phyloP scores from a whole-genome alignment of 768 basidiomycete genomes.

The Hemileccinum rubropunctum region DNA sequence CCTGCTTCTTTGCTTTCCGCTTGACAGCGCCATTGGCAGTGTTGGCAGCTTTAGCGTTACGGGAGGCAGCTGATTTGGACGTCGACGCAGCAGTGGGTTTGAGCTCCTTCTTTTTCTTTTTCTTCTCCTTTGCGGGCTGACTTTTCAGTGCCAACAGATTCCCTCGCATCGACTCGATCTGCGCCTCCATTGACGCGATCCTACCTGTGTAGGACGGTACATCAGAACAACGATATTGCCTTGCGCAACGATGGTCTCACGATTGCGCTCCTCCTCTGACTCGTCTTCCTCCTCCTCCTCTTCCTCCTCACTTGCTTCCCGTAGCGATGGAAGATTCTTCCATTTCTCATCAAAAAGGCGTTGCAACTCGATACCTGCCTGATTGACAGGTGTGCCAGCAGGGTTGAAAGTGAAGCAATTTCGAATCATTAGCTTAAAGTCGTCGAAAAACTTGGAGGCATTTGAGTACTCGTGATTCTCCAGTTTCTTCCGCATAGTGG shows the following conservation, averaged over 20 bases:
- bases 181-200: conserved; percentile 74
- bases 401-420: conserved; percentile 96
- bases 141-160: conserved; percentile 64
- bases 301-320: conserved; percentile 54
- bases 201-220: conserved; percentile 45
- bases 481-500: conserved; percentile 84
- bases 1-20: conserved; percentile 60
- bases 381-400: conserved; percentile 79
- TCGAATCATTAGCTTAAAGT: conserved; percentile 92
- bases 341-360: conserved; percentile 92
- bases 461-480: conserved; percentile 72
- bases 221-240: conserved; percentile 4
- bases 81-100: conserved; percentile 57
- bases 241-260: conserved; percentile 39
- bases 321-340: conserved; percentile 67
- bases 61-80: conserved; percentile 53
- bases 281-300: conserved; percentile 64
- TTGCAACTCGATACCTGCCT: conserved; percentile 83
- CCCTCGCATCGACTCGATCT: conserved; percentile 75
- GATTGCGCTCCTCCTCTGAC: conserved; percentile 63
- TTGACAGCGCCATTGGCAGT: conserved; percentile 46
- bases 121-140: conserved; percentile 58
- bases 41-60: conserved; percentile 43
- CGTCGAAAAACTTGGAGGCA: conserved; percentile 81
- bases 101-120: conserved; percentile 68